These are phyloP conservation scores for Colletotrichum spinosum DNA, from an alignment of 2,329 filamentous ascomycete genomes.

Conservation along the genomic window DNA sequence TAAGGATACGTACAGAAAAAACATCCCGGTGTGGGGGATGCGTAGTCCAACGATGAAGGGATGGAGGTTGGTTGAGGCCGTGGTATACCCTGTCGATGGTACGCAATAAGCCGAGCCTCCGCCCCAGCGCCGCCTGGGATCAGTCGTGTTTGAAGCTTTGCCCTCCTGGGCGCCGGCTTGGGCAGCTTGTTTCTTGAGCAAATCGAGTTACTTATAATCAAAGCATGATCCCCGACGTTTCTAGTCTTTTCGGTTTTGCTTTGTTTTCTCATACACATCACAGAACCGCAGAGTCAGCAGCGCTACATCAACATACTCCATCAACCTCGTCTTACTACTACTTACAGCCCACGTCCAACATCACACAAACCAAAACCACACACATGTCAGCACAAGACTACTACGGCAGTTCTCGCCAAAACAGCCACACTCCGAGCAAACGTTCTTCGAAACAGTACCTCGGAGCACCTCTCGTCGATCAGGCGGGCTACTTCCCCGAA, in stretches of 20 bases:
- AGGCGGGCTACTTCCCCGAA: conserved; percentile 23
- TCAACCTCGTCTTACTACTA: background rate
- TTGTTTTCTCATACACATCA: background rate
- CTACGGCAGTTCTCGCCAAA: conserved; percentile 37
- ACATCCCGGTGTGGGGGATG: conserved; percentile 2
- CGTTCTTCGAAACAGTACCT: conserved; percentile 13
- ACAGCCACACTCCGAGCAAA: conserved; percentile 29
- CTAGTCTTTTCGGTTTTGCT: background rate
- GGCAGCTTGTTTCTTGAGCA: background rate
- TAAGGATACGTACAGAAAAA: no score
- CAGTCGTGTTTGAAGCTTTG: conserved; percentile 17
- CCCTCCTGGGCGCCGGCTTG: conserved; percentile 1
- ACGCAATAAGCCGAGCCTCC: conserved; percentile 28
- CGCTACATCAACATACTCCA: background rate
- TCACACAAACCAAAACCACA: background rate
- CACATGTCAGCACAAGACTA: conserved; percentile 42
- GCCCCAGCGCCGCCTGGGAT: conserved; percentile 33
- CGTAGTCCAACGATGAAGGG: background rate
- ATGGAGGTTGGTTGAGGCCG: background rate
- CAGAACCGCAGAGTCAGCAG: background rate
- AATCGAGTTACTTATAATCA: conserved; percentile 17
- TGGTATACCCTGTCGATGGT: background rate
- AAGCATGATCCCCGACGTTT: background rate
- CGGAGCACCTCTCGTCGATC: conserved; percentile 13
- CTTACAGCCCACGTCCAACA: background rate